Percentiles rank a stretch among this genome's conserved stretches.
Evolutionary conservation across 805 yeast species (phyloP).

Genomic region (Hanseniaspora opuntiae): DNA sequence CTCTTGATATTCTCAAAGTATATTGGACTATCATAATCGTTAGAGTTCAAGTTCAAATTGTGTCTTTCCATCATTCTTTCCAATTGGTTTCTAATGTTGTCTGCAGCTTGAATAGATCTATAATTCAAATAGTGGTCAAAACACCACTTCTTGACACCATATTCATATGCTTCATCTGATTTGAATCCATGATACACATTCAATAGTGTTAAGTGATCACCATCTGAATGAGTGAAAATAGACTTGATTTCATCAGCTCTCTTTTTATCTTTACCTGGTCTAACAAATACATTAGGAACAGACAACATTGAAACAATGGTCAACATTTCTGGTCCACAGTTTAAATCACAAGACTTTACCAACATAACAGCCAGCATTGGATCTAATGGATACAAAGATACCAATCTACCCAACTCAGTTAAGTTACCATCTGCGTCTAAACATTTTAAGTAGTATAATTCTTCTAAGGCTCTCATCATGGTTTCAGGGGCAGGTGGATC

Average conservation of each 20-base stretch:
- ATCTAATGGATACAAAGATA: constrained; percentile 88
- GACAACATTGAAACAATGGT: constrained; percentile 81
- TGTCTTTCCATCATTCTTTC: constrained; percentile 68
- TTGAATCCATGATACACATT: constrained; percentile 79
- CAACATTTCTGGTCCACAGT: constrained; percentile 78
- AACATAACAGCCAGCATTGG: constrained; percentile 91
- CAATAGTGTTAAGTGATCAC: constrained; percentile 83
- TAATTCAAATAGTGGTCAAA: constrained; percentile 75
- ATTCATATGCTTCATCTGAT: constrained; percentile 53
- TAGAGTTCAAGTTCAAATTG: constrained; percentile 59
- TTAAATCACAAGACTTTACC: constrained; percentile 71
- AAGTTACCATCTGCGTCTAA: constrained; percentile 82
- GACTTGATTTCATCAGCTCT: constrained; percentile 84
- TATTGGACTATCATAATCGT: constrained; percentile 49
- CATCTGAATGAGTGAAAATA: constrained; percentile 81
- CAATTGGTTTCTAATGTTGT: constrained; percentile 72
- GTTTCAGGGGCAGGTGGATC: constrained; percentile 99
- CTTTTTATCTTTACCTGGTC: constrained; percentile 78
- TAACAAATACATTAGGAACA: constrained; percentile 85
- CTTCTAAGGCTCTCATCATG: constrained; percentile 98
- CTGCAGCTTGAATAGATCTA: constrained; percentile 76
- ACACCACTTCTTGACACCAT: constrained; percentile 73
- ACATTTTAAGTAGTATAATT: constrained; percentile 78
- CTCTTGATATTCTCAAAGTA: constrained; percentile 71
- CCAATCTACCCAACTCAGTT: constrained; percentile 77